Percentiles rank a stretch among this genome's conserved stretches.
phyloP scores from a whole-genome alignment of 768 basidiomycete species.

The Lactifluus hygrophoroides region DNA sequence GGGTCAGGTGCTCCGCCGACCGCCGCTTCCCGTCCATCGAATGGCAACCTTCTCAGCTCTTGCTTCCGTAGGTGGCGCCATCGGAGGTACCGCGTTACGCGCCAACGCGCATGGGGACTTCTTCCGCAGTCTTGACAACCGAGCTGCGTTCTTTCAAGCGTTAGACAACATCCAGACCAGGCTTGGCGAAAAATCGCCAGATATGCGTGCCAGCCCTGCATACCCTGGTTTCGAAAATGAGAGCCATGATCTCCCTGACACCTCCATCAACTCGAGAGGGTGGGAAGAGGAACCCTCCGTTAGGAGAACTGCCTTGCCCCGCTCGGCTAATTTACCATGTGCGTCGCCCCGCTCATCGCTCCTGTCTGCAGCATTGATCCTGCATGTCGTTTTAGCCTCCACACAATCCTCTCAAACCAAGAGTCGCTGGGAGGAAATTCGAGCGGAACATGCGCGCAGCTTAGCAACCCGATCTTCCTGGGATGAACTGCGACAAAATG shows the following conservation, averaged over 20 bases:
- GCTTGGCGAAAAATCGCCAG: conserved; percentile 18
- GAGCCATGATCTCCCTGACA: neutral
- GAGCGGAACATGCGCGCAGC: conserved; percentile 40
- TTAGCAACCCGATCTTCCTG: conserved; percentile 45
- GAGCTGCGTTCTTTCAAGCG: conserved; percentile 26
- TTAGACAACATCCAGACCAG: conserved; percentile 28
- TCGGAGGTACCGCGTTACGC: conserved; percentile 27
- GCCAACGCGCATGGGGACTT: conserved; percentile 28
- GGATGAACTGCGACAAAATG: conserved; percentile 54
- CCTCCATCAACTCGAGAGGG: neutral
- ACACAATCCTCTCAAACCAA: conserved; percentile 9
- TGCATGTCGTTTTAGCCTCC: neutral
- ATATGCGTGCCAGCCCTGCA: neutral
- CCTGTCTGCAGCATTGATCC: neutral
- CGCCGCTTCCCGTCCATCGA: conserved; percentile 26
- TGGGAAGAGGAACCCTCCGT: neutral
- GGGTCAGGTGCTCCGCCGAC: conserved; percentile 23
- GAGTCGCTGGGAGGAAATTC: conserved; percentile 61
- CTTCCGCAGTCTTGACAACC: conserved; percentile 26
- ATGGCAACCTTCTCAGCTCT: conserved; percentile 23
- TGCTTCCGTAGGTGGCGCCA: conserved; percentile 26
- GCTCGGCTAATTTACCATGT: neutral
- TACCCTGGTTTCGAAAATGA: neutral
- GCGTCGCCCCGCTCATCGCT: neutral
- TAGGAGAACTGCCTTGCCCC: neutral